Percentiles rank a stretch among this genome's conserved stretches.
phyloP scores from a whole-genome alignment of 208 protist genomes.

The Plasmodiophora brassicae region DNA sequence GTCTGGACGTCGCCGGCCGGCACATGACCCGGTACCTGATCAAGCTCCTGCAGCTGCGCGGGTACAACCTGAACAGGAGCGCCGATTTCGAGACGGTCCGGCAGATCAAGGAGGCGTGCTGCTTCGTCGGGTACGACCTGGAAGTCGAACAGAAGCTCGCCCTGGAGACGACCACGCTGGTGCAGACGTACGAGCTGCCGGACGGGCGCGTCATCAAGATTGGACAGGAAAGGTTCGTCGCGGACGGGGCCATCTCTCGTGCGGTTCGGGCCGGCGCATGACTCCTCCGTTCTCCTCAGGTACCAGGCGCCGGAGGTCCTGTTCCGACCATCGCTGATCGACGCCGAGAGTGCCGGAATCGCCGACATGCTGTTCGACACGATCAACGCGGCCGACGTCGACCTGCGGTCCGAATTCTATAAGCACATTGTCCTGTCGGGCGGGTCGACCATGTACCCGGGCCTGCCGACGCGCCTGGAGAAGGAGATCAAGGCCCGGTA shows the following conservation, averaged over 20 bases:
- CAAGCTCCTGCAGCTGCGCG: conserved; percentile 75
- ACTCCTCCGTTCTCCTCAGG: too few relatives aligned
- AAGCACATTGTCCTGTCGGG: conserved; percentile 92
- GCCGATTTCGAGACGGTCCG: conserved; percentile 89
- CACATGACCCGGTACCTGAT: conserved; percentile 90
- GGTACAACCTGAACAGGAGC: conserved; percentile 87
- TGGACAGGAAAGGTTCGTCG: conserved; percentile 79
- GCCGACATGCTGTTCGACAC: conserved; percentile 80
- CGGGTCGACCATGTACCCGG: conserved; percentile 92
- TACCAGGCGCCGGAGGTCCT: conserved; percentile 86
- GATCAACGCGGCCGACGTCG: conserved; percentile 77
- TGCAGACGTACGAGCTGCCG: conserved; percentile 67
- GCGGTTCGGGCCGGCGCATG: too few relatives aligned
- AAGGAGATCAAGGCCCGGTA: conserved; percentile 83
- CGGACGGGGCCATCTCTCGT: too few relatives aligned
- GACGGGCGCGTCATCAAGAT: conserved; percentile 75
- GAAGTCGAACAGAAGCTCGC: conserved; percentile 80
- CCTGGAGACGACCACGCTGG: conserved; percentile 69
- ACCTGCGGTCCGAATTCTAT: conserved; percentile 78
- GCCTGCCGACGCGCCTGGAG: conserved; percentile 84
- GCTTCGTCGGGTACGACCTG: conserved; percentile 79
- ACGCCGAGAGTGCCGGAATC: conserved; percentile 78
- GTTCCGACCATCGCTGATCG: conserved; percentile 87
- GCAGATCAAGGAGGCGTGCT: conserved; percentile 66
- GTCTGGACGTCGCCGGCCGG: conserved; percentile 88